phyloP scores from a whole-genome alignment of 768 basidiomycete species.

The Kwoniella sp. region DNA sequence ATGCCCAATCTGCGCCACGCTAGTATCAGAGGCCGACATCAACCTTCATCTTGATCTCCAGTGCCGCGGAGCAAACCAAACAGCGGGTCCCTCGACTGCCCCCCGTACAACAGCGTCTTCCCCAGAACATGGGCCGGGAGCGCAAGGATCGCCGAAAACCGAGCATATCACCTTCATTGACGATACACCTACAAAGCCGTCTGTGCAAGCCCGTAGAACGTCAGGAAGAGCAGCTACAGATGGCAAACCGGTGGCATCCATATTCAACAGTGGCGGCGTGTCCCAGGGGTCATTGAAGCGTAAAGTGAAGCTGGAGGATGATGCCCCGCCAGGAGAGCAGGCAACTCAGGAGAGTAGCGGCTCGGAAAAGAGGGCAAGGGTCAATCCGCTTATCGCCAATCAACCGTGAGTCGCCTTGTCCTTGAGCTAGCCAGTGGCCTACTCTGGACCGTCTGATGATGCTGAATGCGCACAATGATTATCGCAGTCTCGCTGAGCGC shows the following conservation, averaged over 20 bases:
- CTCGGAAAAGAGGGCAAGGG: conserved; percentile 30
- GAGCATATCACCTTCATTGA: conserved; percentile 1
- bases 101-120: no score
- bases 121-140: no score
- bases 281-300: not conserved
- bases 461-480: no score
- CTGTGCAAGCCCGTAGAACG: not conserved
- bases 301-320: conserved; percentile 1
- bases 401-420: conserved; percentile 42
- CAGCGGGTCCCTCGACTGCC: no score
- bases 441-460: no score
- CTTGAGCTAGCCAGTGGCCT: not conserved
- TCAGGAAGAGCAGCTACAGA: conserved; percentile 3
- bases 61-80: conserved; percentile 16
- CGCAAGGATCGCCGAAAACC: not conserved
- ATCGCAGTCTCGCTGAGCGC: conserved; percentile 61
- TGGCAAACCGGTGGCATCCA: conserved; percentile 7
- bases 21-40: conserved; percentile 28
- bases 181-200: conserved; percentile 6
- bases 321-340: not conserved
- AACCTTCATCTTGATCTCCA: conserved; percentile 41
- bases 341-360: not conserved
- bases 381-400: conserved; percentile 42
- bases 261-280: conserved; percentile 7
- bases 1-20: conserved; percentile 34